Base-by-base conservation (phyloP, 2,329 filamentous ascomycete species). In the Berkeleyomyces basicola region DNA sequence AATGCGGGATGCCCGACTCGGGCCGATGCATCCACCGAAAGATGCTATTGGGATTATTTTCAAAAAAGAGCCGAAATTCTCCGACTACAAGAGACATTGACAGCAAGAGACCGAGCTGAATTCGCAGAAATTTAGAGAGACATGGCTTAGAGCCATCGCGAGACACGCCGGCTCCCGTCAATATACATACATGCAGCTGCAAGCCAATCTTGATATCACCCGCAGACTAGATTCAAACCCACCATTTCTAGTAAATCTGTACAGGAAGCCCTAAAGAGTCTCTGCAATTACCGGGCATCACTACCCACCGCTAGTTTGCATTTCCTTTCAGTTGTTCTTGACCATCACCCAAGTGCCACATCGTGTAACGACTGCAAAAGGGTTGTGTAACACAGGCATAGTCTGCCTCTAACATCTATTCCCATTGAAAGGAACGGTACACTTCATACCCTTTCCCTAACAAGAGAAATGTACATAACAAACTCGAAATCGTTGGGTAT, bases 1-100 rank as follows among this genome's bases (percentile, higher is more conserved):
- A 55, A 55, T 16, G 51, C 51, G 39, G 51, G 51, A 59, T 36
- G 58, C 58, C 58, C 58, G 58, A 59, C 58, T 59, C 58, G 58
- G 58, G 44, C 40, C 58, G 58, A 59, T 59, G 58, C 44, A 40
- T 40, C 58, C 40, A 59, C 7, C 7, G 46, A 47, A 44, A 55
- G 39, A 16, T 10, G 33, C 31, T 16, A 6, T 10, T 36, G 16
- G 11, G 4, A n/a, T 9, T 14, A 39, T 4, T 7, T 9, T 14
- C 6, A 14, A 55, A 51, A 31, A 31, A 31, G 11, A 61, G n/a
- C 36, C 37, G 16, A 39, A 44, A 46, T 46, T 31, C 57, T 46
- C 40, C n/a, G 23, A 11, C 23, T 5, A 10, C 16, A 37, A 5
- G n/a, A 4, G 10, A 7, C 40, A 59, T 46, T 58, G 53, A 16